A percentile compares a stretch with the other conserved stretches of the same genome.
phyloP scores from a whole-genome alignment of 2,329 filamentous ascomycete genomes.

The Fusarium sarcochroum region DNA sequence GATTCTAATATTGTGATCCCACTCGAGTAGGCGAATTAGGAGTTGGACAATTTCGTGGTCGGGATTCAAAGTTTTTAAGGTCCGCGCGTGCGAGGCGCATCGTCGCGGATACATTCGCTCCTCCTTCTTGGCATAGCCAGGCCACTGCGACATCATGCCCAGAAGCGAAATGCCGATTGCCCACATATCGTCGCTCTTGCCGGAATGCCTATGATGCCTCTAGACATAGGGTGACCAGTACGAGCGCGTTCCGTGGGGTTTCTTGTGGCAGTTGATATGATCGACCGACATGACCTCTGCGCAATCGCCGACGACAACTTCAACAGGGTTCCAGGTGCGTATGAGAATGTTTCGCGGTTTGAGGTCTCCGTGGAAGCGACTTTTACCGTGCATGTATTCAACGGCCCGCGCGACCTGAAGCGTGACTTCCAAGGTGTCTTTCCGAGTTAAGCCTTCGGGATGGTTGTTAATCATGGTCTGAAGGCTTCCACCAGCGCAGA shows the following conservation, averaged over 20 bases:
- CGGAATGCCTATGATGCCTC: constrained; percentile 31
- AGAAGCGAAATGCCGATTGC: constrained; percentile 52
- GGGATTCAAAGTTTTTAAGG: constrained; percentile 46
- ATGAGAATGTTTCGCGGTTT: constrained; percentile 54
- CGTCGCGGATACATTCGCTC: constrained; percentile 43
- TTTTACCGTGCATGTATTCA: constrained; percentile 46
- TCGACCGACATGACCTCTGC: constrained; percentile 47
- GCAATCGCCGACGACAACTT: constrained; percentile 52
- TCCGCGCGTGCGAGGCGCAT: constrained; percentile 45
- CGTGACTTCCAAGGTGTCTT: constrained; percentile 40
- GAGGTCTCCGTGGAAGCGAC: constrained; percentile 50
- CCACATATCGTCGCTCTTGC: constrained; percentile 53
- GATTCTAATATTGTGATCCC: constrained; percentile 36
- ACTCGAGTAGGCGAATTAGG: constrained; percentile 41
- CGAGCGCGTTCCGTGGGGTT: constrained; percentile 44
- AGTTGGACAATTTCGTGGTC: constrained; percentile 43
- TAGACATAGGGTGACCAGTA: constrained; percentile 53
- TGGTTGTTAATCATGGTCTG: constrained; percentile 47
- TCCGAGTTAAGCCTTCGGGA: constrained; percentile 29
- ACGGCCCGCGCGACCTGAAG: constrained; percentile 47
- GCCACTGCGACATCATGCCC: constrained; percentile 51
- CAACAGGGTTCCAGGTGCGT: constrained; percentile 46
- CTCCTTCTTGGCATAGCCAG: constrained; percentile 32
- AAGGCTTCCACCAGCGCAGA: constrained; percentile 49
- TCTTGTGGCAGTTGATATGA: constrained; percentile 17